Base-by-base conservation (phyloP, 768 basidiomycete species). In the Tulasnella sp. region DNA sequence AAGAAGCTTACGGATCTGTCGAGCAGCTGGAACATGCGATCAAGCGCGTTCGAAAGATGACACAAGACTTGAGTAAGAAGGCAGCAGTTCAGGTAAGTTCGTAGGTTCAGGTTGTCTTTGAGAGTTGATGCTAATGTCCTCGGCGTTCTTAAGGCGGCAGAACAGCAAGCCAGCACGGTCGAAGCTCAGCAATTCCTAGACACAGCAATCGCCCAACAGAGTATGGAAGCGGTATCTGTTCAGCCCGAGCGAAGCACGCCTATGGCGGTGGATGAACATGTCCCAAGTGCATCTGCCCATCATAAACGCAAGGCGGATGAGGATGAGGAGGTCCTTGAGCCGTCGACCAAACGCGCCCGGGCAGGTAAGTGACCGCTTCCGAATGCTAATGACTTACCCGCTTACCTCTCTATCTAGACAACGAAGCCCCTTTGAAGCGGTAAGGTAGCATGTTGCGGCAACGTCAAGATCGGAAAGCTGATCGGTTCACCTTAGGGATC, bases 1-100 rank as follows among this genome's bases (percentile, higher is more conserved):
- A 98, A 78, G 87, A 92, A 75, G 81, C 90, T 3, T 84, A 94
- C 76, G 96, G 96, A 0, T 84, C 86, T 29, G 82, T 92, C 16
- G 82, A 85, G 35, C 86, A 88, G 41, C 82, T 92, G 35, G 87
- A 92, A 42, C 47, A 39, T 41, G 74, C 74, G 2, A 36, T 90
- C 62, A 86, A 86, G 70, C 87, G 87, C 74, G 82, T 92, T 26
- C 86, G 90, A 75, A 86, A 86, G 75, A 88, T 89, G 19, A 86
- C 85, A 73, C 81, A 81, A 63, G 86, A 88, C 26, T 44, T 74
- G 29, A 32, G 26, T 17, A 71, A 73, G 66, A 74, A 74, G 63
- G 39, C 32, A 11, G 65, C 72, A n/a, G n/a, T n/a, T n/a, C 67
- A 70, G 74, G 74, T 74, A 37, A 37, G 63, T 17, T 9, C 5